Base-by-base conservation (phyloP, 2,329 filamentous ascomycete species). In the Pezicula radicicola region DNA sequence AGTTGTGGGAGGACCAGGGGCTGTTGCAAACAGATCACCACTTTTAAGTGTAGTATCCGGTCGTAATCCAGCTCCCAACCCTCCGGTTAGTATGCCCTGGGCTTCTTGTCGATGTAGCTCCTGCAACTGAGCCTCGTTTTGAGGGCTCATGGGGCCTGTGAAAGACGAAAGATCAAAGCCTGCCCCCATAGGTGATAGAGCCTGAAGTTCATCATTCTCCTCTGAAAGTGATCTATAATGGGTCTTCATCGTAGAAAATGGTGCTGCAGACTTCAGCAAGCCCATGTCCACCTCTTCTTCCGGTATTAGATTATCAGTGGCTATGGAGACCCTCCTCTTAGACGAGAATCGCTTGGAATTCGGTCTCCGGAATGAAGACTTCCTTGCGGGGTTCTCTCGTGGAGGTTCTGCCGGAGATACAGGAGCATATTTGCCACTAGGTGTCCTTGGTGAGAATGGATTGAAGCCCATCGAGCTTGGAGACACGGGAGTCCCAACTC, bases 81-180 rank as follows among this genome's bases (percentile, higher is more conserved):
- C 83, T n/a, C 80, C 79, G 0, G 80, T 84, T 25, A 85, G 66
- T 35, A 69, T 72, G 2, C 81, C 81, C 7, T 68, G 72, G 2
- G 79, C 75, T 60, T 85, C 82, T 51, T 62, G 56, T 41, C 52
- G 51, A 46, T 62, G 57, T n/a, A 59, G 54, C 46, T 64, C 60
- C 30, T 50, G 47, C 30, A 61, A 47, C 44, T 60, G 52, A 3
- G 48, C 55, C 27, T 58, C 56, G 16, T 39, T 63, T 46, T 55
- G 51, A 27, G 55, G 45, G 13, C 18, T 45, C 43, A 56, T 55
- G 5, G 62, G 62, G 2, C 63, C 64, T 35, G 45, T 46, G 27
- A 66, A 64, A 13, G 61, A 62, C 13, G 63, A 61, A 6, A 65
- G 51, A 53, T 66, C 64, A 19, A 58, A 61, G 6, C 39, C 49